A percentile compares a stretch with the other conserved stretches of the same genome.
These are phyloP conservation scores for Cercophora scortea DNA, from an alignment of 495 filamentous ascomycete species.

Conservation along the genomic window DNA sequence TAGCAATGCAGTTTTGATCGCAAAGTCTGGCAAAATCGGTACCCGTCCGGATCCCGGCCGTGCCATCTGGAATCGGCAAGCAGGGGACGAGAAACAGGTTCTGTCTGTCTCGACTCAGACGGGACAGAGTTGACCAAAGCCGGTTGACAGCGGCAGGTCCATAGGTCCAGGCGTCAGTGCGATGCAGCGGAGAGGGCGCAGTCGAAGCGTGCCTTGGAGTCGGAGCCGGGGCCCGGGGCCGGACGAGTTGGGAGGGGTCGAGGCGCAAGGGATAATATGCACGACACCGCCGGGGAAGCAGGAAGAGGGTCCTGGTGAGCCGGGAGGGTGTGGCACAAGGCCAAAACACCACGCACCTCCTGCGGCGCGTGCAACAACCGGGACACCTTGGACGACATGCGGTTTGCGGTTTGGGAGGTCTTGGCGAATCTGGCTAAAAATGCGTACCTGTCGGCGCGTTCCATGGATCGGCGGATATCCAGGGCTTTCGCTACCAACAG, in stretches of 20 bases:
- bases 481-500: neutral
- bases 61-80: no score
- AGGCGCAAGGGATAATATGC: no score
- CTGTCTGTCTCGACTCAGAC: no score
- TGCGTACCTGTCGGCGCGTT: neutral
- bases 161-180: neutral
- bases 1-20: no score
- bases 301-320: conserved; percentile 1
- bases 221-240: no score
- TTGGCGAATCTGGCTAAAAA: neutral
- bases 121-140: no score
- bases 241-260: no score
- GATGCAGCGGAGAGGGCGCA: neutral
- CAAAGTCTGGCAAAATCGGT: neutral
- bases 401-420: neutral
- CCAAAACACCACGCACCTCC: neutral
- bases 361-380: neutral
- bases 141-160: conserved; percentile 3
- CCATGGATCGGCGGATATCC: neutral
- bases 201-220: no score
- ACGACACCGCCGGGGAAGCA: conserved; percentile 8
- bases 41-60: no score
- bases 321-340: neutral
- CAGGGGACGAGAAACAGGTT: no score
- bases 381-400: neutral